A percentile compares a stretch with the other conserved stretches of the same genome.
Conservation (phyloP, 108 stramenopile genomes). For the Nitzschia sp. region DNA sequence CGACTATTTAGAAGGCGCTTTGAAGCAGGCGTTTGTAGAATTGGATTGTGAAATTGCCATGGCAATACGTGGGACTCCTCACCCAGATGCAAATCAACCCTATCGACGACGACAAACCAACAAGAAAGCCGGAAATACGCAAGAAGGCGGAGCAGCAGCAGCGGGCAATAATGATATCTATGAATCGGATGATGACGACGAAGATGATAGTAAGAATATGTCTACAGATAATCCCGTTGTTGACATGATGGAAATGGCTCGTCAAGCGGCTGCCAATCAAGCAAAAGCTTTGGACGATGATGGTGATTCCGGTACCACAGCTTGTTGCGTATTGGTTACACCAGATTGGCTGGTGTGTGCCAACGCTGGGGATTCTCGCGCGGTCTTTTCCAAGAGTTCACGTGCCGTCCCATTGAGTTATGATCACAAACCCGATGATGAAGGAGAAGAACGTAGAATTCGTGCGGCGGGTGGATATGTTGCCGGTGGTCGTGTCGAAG, state of each 20-base stretch:
- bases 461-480: conserved; percentile 79
- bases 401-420: conserved; percentile 82
- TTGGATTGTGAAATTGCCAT: conserved; percentile 68
- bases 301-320: conserved; percentile 82
- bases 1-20: conserved; percentile 43
- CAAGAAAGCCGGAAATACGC: neutral
- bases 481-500: conserved; percentile 86
- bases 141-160: neutral
- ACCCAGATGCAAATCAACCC: conserved; percentile 18
- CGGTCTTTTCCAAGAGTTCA: conserved; percentile 30
- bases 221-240: neutral
- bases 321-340: conserved; percentile 79
- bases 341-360: conserved; percentile 89
- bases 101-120: conserved; percentile 10
- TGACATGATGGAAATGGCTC: neutral
- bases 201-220: neutral
- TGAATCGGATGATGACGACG: neutral
- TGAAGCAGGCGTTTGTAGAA: conserved; percentile 75
- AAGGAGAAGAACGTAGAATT: conserved; percentile 68
- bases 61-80: conserved; percentile 18
- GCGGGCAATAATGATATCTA: neutral
- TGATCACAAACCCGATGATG: conserved; percentile 95
- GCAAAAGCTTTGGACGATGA: conserved; percentile 11
- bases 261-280: conserved; percentile 2
- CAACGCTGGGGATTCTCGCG: conserved; percentile 96